Conservation (phyloP, 768 basidiomycete genomes). For the Tylopilus cervinicoccineus region DNA sequence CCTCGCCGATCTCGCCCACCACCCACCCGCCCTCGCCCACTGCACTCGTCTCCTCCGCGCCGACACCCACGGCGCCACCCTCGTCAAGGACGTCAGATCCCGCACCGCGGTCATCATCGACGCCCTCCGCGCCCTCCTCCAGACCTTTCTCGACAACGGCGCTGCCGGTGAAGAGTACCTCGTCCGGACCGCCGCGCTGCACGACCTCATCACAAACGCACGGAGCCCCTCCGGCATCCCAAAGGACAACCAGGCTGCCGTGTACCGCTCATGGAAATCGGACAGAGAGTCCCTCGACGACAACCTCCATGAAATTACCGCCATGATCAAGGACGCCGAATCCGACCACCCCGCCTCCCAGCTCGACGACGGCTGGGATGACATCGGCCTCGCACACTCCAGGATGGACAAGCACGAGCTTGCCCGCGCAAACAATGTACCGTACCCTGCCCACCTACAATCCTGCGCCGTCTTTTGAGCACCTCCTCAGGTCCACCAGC, state of each 20-base stretch:
- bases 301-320: slow-evolving; percentile 52
- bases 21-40: slow-evolving; percentile 47
- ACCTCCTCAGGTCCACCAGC: slow-evolving; percentile 46
- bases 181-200: slow-evolving; percentile 53
- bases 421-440: slow-evolving; percentile 57
- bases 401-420: slow-evolving; percentile 49
- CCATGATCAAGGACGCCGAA: slow-evolving; percentile 44
- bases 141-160: slow-evolving; percentile 39
- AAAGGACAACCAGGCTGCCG: slow-evolving; percentile 53
- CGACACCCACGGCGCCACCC: slow-evolving; percentile 40
- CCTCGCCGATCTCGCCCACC: slow-evolving; percentile 49
- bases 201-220: slow-evolving; percentile 54
- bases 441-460: slow-evolving; percentile 6
- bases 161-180: slow-evolving; percentile 45
- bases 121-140: slow-evolving; percentile 41
- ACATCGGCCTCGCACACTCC: slow-evolving; percentile 46
- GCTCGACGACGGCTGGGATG: slow-evolving; percentile 58
- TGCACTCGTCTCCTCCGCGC: slow-evolving; percentile 44
- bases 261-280: slow-evolving; percentile 45
- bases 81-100: slow-evolving; percentile 41
- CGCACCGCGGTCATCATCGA: slow-evolving; percentile 41
- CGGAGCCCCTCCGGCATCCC: slow-evolving; percentile 48
- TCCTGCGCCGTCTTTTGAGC: slow-evolving; percentile 2
- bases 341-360: slow-evolving; percentile 22
- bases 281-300: slow-evolving; percentile 61